A percentile compares a stretch with the other conserved stretches of the same genome.
Conservation (phyloP, 2,329 filamentous ascomycete genomes). For the Alternaria sp. region DNA sequence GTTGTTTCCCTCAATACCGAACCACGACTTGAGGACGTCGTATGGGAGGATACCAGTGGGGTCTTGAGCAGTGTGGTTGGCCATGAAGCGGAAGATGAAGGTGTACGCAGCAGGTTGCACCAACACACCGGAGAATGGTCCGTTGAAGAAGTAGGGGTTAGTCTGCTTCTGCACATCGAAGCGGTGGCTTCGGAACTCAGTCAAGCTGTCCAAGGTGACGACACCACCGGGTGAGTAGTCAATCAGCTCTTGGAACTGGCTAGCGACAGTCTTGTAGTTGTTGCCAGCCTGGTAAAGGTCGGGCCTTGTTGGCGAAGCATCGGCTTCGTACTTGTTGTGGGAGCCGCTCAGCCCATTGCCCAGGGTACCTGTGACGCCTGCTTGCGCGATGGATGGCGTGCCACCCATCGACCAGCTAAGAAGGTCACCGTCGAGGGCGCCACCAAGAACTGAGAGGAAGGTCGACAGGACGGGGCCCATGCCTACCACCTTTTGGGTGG, state of each 20-base stretch:
- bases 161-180: constrained; percentile 26
- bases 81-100: constrained; percentile 38
- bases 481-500: constrained; percentile 26
- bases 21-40: constrained; percentile 31
- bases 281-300: constrained; percentile 32
- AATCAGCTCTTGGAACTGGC: constrained; percentile 30
- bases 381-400: constrained; percentile 27
- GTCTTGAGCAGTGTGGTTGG: constrained; percentile 28
- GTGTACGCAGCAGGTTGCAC: constrained; percentile 36
- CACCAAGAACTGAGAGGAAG: constrained; percentile 26
- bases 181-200: constrained; percentile 24
- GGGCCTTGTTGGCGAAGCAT: constrained; percentile 30
- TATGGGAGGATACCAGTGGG: constrained; percentile 21
- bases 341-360: constrained; percentile 28
- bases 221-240: constrained; percentile 27
- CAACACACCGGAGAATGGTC: constrained; percentile 28
- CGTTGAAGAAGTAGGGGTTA: constrained; percentile 33
- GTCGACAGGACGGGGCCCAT: constrained; percentile 23
- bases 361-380: constrained; percentile 22
- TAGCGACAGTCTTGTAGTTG: constrained; percentile 27
- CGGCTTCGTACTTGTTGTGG: constrained; percentile 34
- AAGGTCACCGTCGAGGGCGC: constrained; percentile 28
- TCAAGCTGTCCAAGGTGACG: constrained; percentile 29
- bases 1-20: constrained; percentile 23
- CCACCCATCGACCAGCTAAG: constrained; percentile 30